Evolutionary conservation across 179 eudicot species (phyloP), one percentile per base, ranked within the genome.

Genomic region (Camellia oleifera): DNA sequence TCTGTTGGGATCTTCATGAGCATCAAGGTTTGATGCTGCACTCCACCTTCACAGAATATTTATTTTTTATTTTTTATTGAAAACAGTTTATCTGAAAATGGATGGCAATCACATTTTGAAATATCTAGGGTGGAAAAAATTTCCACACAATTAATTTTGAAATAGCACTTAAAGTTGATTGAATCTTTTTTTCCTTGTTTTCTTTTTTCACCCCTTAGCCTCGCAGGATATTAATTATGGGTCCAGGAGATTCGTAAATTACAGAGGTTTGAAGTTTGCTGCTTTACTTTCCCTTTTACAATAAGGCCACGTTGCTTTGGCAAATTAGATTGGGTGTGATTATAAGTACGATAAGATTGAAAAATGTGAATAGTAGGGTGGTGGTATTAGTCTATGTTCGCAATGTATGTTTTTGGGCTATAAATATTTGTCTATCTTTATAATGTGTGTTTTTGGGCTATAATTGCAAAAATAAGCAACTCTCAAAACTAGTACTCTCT

Each of bases 1-100:
- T 57, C 86, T 89, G 63, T 67, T 90, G 81, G 83, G 78, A 68
- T 84, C 87, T 32, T 85, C 86, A 17, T 87, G 85, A 81, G 46
- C 72, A 79, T 15, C 20, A 46, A 74, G 80, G 84, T 76, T 13
- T 70, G 81, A 13, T 66, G 42, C 56, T 64, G 9, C 15, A 4
- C 72, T 61, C 72, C 23, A 6, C 57, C 68, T 69, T 78, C 15
- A 7, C 54, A 53, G 42, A 71, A 18, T 11, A 50, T 7, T 4
- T 50, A 71, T 9, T 48, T 48, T 48, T 48, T 7, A 11, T 18
- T 50, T 3, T 48, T 48, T 48, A 32, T 32, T 32, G 32, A 32
- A 32, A 32, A 32, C 32, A 32, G 32, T 32, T 32, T 32, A 32
- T 32, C 32, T 32, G 32, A 68, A 53, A 53, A 53, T 53, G 56